Base-by-base conservation (phyloP, 176 grass and related monocot species). In the Stipa capillata region DNA sequence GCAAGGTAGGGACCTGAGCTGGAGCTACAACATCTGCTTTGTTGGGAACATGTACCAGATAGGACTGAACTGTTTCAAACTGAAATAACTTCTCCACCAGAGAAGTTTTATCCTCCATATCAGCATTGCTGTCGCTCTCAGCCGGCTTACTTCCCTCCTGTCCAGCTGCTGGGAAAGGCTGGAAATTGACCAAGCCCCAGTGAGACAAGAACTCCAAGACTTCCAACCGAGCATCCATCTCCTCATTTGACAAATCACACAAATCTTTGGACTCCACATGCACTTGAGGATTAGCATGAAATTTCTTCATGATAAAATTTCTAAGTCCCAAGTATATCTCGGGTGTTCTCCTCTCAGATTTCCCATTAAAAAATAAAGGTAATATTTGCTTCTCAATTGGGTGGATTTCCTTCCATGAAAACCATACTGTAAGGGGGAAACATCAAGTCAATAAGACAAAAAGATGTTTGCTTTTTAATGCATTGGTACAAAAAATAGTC, bases 121-220 rank as follows among this genome's bases (percentile, higher is more conserved):
- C 65, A 72, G 44, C 34, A 63, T 69, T 33, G n/a, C 45, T 85
- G 71, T 77, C 76, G 58, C 42, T 77, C 63, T 80, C 69, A 77
- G 59, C 36, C 62, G 49, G 80, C 25, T 77, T 83, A 78, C 50
- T 61, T 76, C 55, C 55, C 77, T 82, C 87, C 41, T 69, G 49
- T n/a, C 1, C 65, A 63, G 59, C 24, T 70, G 87, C 84, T 42
- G 50, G 78, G 44, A 90, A 95, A 65, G 93, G 93, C 74, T 96
- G 93, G 58, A 94, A 94, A 81, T 94, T 91, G 59, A 94, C 86
- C 72, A 94, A 71, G 24, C 92, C 92, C 92, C 92, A 94, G 66
- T 94, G 77, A 54, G 88, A 86, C 82, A 94, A 82, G 70, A 94
- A 94, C 45, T 89, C 83, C 70, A 94, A 68, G 41, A 91, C 81